These are phyloP conservation scores for Madurella fahalii DNA, from an alignment of 2,329 filamentous ascomycete species.

Conservation along the genomic window DNA sequence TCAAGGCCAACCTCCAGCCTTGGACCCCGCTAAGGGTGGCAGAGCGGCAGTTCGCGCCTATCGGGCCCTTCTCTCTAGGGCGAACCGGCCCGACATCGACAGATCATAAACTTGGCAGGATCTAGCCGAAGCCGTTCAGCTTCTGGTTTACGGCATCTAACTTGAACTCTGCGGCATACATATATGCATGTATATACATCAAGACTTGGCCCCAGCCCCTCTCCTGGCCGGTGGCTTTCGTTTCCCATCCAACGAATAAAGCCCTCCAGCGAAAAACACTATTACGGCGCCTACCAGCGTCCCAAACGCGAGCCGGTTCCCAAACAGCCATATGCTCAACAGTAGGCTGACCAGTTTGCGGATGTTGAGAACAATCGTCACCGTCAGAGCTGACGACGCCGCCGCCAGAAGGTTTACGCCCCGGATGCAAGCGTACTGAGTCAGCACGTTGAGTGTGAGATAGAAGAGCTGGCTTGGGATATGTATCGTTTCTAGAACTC, in stretches of 20 bases:
- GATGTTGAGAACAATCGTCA: slow-evolving; percentile 94
- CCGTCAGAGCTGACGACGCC: slow-evolving; percentile 83
- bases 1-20: neutral
- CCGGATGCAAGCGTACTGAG: slow-evolving; percentile 91
- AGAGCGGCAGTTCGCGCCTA: too few relatives aligned
- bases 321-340: slow-evolving; percentile 90
- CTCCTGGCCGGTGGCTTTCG: slow-evolving; percentile 32
- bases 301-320: slow-evolving; percentile 70
- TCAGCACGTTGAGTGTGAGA: slow-evolving; percentile 73
- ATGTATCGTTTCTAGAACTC: slow-evolving; percentile 35
- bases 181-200: slow-evolving; percentile 11
- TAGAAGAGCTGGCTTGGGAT: slow-evolving; percentile 69
- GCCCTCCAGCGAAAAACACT: slow-evolving; percentile 84
- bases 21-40: too few relatives aligned
- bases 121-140: neutral
- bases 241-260: slow-evolving; percentile 74
- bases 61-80: neutral
- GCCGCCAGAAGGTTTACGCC: slow-evolving; percentile 93
- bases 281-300: slow-evolving; percentile 78
- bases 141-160: neutral
- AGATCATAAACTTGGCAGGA: neutral
- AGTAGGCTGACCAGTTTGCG: slow-evolving; percentile 89
- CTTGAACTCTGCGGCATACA: neutral
- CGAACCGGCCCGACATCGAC: slow-evolving; percentile 7
- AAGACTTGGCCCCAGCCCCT: slow-evolving; percentile 21